A percentile compares a stretch with the other conserved stretches of the same genome.
These are phyloP conservation scores for Quercus gilva DNA, from an alignment of 306 rosid genomes.

Conservation along the genomic window DNA sequence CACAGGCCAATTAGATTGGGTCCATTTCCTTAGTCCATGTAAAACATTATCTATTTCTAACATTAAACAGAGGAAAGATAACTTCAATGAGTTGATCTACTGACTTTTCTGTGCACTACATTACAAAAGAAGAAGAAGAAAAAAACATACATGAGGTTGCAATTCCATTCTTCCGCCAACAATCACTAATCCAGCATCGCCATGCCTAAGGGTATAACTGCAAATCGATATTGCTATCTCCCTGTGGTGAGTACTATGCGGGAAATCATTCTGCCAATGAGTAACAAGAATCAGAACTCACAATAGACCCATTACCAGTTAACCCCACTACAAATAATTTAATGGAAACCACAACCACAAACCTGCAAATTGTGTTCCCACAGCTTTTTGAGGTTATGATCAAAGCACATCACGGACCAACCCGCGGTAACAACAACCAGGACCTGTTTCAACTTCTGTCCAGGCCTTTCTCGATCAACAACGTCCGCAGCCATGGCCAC, in stretches of 20 bases:
- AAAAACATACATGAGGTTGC: constrained; percentile 78
- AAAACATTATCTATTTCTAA: not conserved
- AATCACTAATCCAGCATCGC: constrained; percentile 89
- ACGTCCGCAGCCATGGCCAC: constrained; percentile 95
- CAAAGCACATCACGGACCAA: constrained; percentile 97
- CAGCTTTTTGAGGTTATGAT: constrained; percentile 82
- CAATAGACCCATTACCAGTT: not conserved
- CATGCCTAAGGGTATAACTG: constrained; percentile 90
- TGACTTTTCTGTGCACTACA: not conserved
- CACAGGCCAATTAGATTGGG: not conserved
- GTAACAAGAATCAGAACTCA: constrained; percentile 20
- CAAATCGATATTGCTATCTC: constrained; percentile 82
- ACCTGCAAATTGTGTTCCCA: constrained; percentile 98
- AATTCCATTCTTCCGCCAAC: constrained; percentile 98
- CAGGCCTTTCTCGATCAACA: constrained; percentile 67
- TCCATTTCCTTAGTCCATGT: not conserved
- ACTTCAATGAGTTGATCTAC: not conserved
- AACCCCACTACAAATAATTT: not conserved
- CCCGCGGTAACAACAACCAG: constrained; percentile 93
- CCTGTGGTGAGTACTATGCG: constrained; percentile 94
- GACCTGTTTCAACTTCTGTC: constrained; percentile 73
- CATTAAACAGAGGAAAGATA: not conserved
- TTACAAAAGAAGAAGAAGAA: too few species aligned
- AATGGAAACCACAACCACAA: constrained; percentile 12
- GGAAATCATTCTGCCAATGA: constrained; percentile 77